Percentiles rank a stretch among this genome's conserved stretches.
Evolutionary conservation across 257 asterid species (phyloP).

Genomic region (Solanum rostratum): DNA sequence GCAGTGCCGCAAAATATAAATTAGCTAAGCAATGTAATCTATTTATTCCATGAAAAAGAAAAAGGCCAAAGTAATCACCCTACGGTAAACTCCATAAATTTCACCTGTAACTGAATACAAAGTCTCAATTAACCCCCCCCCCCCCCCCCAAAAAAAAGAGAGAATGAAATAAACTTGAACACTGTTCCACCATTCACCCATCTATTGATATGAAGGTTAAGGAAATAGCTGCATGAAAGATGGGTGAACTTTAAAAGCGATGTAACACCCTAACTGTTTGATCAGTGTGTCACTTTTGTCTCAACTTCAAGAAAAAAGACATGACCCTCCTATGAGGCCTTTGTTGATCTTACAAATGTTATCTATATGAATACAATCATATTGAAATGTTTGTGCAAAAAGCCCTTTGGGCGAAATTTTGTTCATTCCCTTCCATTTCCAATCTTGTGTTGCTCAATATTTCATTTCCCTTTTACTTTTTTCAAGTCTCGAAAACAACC

Average conservation of each 20-base stretch:
- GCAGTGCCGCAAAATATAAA: constrained; percentile 6
- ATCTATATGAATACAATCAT: background rate
- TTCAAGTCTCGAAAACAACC: too few species aligned
- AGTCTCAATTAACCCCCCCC: background rate
- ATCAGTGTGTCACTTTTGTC: background rate
- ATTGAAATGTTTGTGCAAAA: background rate
- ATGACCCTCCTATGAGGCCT: background rate
- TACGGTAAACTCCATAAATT: background rate
- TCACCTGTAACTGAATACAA: background rate
- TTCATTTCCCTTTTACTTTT: background rate
- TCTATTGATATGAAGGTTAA: background rate
- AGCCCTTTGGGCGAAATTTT: background rate
- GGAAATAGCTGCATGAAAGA: background rate
- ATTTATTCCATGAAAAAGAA: background rate
- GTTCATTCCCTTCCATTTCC: background rate
- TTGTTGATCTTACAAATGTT: background rate
- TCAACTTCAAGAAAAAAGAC: constrained; percentile 4
- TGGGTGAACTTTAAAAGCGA: background rate
- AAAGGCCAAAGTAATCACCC: background rate
- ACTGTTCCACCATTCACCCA: background rate
- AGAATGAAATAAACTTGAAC: background rate
- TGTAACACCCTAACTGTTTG: background rate
- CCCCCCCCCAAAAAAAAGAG: too few species aligned
- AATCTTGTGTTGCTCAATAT: background rate
- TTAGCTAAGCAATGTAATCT: background rate